A percentile compares a stretch with the other conserved stretches of the same genome.
Evolutionary conservation across 2,329 filamentous ascomycete genomes (phyloP).

Genomic region (Arthrobotrys conoides): DNA sequence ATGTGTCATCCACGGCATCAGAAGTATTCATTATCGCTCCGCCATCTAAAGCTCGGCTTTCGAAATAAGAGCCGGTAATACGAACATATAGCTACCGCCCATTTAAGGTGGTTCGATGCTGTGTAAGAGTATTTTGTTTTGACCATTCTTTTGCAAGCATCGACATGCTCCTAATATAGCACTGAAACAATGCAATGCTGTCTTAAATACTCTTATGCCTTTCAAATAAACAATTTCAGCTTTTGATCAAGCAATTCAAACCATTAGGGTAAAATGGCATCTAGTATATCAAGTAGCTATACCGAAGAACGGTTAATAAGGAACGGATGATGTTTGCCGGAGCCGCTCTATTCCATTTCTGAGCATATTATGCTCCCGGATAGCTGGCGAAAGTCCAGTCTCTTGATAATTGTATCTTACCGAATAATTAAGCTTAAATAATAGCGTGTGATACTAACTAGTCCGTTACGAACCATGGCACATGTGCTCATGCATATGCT

Average conservation of each 20-base stretch:
- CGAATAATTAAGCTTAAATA: constrained; percentile 10
- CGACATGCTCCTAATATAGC: too few relatives aligned
- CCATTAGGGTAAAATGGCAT: too few relatives aligned
- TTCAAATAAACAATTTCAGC: too few relatives aligned
- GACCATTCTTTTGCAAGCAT: too few relatives aligned
- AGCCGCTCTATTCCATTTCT: neutral
- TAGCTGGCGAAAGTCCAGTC: neutral
- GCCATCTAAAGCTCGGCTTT: constrained; percentile 5
- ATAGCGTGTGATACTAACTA: neutral
- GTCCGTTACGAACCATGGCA: neutral
- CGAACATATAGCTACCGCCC: neutral
- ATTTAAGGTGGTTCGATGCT: neutral
- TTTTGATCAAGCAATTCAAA: too few relatives aligned
- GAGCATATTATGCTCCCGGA: neutral
- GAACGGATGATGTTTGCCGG: neutral
- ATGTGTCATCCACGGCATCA: neutral
- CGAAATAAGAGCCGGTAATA: neutral
- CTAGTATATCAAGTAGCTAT: too few relatives aligned
- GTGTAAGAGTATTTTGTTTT: neutral
- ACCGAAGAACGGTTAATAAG: too few relatives aligned
- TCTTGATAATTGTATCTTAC: neutral
- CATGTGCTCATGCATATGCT: neutral
- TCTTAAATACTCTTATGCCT: too few relatives aligned
- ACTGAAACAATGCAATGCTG: too few relatives aligned
- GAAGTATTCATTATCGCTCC: neutral